These are phyloP conservation scores for Penicillium sumatraense DNA, from an alignment of 2,329 filamentous ascomycete genomes.

Conservation along the genomic window DNA sequence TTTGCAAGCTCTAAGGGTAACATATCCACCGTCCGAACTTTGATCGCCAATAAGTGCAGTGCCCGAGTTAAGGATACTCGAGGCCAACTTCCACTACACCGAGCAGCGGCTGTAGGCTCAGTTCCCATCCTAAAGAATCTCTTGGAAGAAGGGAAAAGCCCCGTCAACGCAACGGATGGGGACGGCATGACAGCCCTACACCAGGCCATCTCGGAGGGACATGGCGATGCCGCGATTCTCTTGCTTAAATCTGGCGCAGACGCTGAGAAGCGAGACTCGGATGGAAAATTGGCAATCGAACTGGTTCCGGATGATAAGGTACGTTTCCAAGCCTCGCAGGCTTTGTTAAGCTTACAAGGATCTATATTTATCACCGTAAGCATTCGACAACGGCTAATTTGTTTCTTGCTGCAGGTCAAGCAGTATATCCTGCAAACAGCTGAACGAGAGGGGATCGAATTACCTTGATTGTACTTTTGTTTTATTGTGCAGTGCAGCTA, in stretches of 20 bases:
- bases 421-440: conserved; percentile 77
- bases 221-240: conserved; percentile 79
- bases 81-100: conserved; percentile 88
- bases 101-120: conserved; percentile 87
- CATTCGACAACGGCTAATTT: conserved; percentile 5
- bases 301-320: conserved; percentile 86
- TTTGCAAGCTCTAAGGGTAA: conserved; percentile 91
- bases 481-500: neutral
- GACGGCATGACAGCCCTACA: conserved; percentile 89
- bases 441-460: conserved; percentile 81
- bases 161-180: conserved; percentile 79
- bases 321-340: too few relatives aligned
- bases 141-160: conserved; percentile 73
- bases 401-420: conserved; percentile 59
- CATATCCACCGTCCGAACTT: conserved; percentile 75
- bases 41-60: conserved; percentile 77
- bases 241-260: conserved; percentile 86
- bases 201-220: conserved; percentile 66
- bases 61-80: conserved; percentile 81
- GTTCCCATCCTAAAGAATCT: conserved; percentile 84
- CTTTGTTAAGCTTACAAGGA: too few relatives aligned
- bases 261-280: conserved; percentile 72
- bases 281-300: conserved; percentile 75
- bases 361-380: conserved; percentile 13
- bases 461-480: conserved; percentile 36